Evolutionary conservation across 2,329 filamentous ascomycete genomes (phyloP).

Genomic region (Fusarium luffae): DNA sequence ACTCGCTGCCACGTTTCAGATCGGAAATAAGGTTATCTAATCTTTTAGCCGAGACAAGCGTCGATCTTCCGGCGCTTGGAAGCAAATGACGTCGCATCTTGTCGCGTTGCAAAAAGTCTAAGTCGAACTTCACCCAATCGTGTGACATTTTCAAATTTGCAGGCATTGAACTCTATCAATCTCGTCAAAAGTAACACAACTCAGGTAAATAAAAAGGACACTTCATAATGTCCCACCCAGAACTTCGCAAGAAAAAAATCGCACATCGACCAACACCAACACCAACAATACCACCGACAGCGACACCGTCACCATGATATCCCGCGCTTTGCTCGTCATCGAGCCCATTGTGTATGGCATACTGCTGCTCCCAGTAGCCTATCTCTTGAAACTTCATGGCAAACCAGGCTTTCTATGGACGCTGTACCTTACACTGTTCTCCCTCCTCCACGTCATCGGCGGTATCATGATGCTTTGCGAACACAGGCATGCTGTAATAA

Average conservation of each 20-base stretch:
- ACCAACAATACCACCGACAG: rapidly evolving
- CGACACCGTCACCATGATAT: background rate
- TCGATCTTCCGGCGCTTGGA: background rate
- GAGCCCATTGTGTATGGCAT: background rate
- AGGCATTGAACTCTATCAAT: background rate
- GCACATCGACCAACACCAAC: background rate
- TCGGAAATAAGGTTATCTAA: background rate
- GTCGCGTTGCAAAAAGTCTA: background rate
- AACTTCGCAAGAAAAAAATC: rapidly evolving
- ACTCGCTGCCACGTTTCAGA: background rate
- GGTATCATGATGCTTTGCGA: background rate
- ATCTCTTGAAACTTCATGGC: background rate
- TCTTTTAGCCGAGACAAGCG: background rate
- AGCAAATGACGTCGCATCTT: rapidly evolving
- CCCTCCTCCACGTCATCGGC: background rate
- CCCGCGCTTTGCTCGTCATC: background rate
- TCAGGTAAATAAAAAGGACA: background rate
- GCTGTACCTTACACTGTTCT: background rate
- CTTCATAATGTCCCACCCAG: rapidly evolving
- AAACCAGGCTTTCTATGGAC: background rate
- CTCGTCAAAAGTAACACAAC: background rate
- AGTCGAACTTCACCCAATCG: background rate
- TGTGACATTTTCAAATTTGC: background rate
- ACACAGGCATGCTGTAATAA: background rate
- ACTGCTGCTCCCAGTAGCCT: background rate